Evolutionary conservation across 257 asterid species (phyloP).

Genomic region (Solanum gandarillasii): DNA sequence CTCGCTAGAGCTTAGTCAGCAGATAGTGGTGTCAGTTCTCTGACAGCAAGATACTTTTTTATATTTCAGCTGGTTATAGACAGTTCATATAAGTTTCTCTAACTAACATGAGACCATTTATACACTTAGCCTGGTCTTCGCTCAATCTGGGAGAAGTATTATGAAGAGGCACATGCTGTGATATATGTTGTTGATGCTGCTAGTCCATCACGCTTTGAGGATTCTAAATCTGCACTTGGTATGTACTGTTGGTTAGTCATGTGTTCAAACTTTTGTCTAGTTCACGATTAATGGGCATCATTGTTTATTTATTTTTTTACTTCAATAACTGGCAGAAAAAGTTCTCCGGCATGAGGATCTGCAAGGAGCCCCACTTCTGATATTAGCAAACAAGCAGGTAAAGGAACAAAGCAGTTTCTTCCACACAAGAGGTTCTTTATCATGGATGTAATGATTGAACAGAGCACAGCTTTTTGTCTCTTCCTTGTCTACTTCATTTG

Average conservation of each 20-base stretch:
- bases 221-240: slow-evolving; percentile 87
- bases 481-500: background rate
- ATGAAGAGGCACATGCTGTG: slow-evolving; percentile 91
- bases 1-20: background rate
- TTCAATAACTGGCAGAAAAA: slow-evolving; percentile 47
- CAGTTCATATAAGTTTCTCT: background rate
- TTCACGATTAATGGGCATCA: background rate
- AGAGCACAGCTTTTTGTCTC: background rate
- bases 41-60: background rate
- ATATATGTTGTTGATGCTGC: slow-evolving; percentile 70
- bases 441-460: background rate
- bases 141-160: slow-evolving; percentile 89
- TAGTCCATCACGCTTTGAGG: slow-evolving; percentile 75
- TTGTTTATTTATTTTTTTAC: background rate
- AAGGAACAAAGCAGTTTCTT: background rate
- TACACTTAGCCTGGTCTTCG: slow-evolving; percentile 69
- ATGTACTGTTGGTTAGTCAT: slow-evolving; percentile 4
- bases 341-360: slow-evolving; percentile 81
- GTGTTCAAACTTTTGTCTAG: background rate
- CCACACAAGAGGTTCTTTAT: background rate
- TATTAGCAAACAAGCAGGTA: slow-evolving; percentile 85
- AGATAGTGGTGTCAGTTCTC: background rate
- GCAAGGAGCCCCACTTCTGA: slow-evolving; percentile 80
- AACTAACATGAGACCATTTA: background rate
- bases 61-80: background rate